Base-by-base conservation (phyloP, 768 basidiomycete species). In the Mrakia frigida region DNA sequence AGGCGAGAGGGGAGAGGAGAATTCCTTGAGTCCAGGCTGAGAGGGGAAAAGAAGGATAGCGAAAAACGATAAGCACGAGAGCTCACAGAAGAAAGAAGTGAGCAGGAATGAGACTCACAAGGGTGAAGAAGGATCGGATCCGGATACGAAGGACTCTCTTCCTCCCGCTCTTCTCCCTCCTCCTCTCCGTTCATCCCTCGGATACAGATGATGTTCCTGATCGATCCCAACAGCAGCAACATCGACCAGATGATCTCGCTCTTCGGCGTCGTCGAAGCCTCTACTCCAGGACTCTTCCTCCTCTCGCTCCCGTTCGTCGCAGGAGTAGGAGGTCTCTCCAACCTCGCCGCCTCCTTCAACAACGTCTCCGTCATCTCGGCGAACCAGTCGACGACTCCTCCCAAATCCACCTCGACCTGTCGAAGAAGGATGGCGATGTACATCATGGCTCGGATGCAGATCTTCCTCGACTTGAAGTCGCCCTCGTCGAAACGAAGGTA, bases 371-470 rank as follows among this genome's bases (percentile, higher is more conserved):
- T 84, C 81, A 93, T 89, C 18, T 89, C 88, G 3, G 84, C 84
- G 56, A 92, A 84, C 90, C 93, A 94, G 1, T 83, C 84, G 21
- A 88, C 83, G 9, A 90, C 85, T 4, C 87, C 86, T 25, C 85
- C 80, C 14, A 92, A 79, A 7, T 87, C 82, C 14, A 90, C 80
- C 0, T 82, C 80, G 53, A 88, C 87, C 41, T 88, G 87, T 31
- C 87, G 86, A 80, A 90, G 84, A 16, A 92, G 86, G 52, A 88
- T 87, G 1, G 87, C 87, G 63, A 93, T 86, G 81, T 90, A 88
- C 86, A 89, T 88, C 81, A 91, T 85, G 3, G 91, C 92, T 4
- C 90, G 88, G 67, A 97, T 88, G 77, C 88, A 87, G n/a, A 89
- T 88, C n/a, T 86, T 82, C 23, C 92, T 87, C 0, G 90, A 89